Conservation (phyloP, 2,329 filamentous ascomycete species). For the Epichloe baconii region DNA sequence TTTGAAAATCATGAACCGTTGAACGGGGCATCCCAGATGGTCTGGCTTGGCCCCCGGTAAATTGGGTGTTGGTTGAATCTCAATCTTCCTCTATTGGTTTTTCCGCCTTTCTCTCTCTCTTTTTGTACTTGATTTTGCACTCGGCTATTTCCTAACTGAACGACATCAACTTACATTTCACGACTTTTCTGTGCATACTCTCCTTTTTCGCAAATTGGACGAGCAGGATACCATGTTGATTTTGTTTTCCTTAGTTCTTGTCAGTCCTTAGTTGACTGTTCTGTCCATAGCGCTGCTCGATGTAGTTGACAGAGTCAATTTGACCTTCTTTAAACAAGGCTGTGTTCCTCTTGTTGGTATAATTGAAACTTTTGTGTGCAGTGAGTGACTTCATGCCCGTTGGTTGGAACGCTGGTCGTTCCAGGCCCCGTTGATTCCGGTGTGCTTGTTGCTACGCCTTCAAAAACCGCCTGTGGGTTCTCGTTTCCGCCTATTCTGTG, state of each 20-base stretch:
- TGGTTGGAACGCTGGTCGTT: no score
- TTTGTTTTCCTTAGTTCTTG: slow-evolving; percentile 1
- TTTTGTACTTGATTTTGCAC: neutral
- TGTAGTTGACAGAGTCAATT: neutral
- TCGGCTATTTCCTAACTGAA: neutral
- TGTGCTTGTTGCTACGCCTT: neutral
- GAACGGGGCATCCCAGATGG: neutral
- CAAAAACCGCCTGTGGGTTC: neutral
- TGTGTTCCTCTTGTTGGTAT: neutral
- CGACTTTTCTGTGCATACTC: slow-evolving; percentile 6
- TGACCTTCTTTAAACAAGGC: neutral
- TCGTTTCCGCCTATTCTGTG: neutral
- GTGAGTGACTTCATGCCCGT: neutral
- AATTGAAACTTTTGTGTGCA: neutral
- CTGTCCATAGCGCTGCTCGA: neutral
- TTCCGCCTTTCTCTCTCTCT: neutral
- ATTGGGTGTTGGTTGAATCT: neutral
- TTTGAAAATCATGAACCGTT: no score
- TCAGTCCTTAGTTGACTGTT: neutral
- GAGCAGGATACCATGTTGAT: slow-evolving; percentile 13
- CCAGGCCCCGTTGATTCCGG: neutral
- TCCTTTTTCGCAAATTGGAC: slow-evolving; percentile 8
- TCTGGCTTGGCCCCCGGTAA: neutral
- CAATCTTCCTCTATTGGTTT: no score
- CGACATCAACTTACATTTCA: neutral